Conservation (phyloP, 148 eudicot genomes). For the Vaccinium macrocarpon region DNA sequence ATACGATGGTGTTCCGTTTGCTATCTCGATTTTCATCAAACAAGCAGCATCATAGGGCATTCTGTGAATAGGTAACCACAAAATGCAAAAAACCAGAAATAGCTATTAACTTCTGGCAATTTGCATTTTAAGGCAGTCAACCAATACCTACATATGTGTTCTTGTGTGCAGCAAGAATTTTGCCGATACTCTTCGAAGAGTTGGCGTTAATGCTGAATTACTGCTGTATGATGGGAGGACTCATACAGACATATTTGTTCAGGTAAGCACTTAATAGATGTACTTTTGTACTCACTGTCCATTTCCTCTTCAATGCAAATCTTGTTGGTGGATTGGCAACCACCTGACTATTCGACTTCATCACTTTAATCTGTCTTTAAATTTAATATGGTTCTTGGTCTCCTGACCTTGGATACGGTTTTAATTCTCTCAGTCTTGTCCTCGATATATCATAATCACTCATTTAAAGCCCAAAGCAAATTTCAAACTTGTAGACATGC, state of each 20-base stretch:
- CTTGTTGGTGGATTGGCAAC: neutral
- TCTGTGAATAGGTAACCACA: neutral
- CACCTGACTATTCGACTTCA: neutral
- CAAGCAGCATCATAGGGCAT: neutral
- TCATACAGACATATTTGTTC: slow-evolving; percentile 90
- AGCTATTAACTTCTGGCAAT: neutral
- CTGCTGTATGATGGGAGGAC: slow-evolving; percentile 81
- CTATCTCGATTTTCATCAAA: neutral
- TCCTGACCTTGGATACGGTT: neutral
- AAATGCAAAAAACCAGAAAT: neutral
- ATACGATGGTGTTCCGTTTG: neutral
- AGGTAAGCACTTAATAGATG: slow-evolving; percentile 41
- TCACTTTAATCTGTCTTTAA: neutral
- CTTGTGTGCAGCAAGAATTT: slow-evolving; percentile 51
- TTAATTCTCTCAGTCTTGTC: neutral
- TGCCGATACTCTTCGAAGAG: slow-evolving; percentile 72
- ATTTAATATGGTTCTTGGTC: neutral
- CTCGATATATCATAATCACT: neutral
- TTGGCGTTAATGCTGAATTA: slow-evolving; percentile 74
- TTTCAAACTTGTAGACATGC: neutral
- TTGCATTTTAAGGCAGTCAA: neutral
- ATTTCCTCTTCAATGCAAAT: slow-evolving; percentile 7
- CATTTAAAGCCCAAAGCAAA: neutral
- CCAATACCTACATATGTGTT: neutral
- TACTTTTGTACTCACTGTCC: neutral